Conservation (phyloP, 257 asterid genomes). For the Perilla frutescens region DNA sequence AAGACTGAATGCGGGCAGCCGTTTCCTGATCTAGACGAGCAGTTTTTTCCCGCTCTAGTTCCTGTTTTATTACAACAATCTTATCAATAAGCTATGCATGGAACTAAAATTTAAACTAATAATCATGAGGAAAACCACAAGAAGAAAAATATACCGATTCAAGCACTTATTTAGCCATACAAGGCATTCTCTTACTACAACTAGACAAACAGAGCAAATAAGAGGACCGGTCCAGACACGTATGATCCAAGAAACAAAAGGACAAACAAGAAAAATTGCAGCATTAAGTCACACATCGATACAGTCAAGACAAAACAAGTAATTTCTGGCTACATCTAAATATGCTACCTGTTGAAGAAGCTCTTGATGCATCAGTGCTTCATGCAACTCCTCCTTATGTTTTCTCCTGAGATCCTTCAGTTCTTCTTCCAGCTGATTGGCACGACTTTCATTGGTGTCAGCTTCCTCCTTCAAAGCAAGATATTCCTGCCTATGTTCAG, state of each 20-base stretch:
- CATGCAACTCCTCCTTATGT: constrained; percentile 93
- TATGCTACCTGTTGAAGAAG: constrained; percentile 80
- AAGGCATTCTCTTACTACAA: not conserved
- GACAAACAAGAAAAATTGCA: not conserved
- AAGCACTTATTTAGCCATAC: constrained; percentile 3
- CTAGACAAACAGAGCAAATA: not conserved
- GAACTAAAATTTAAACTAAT: not conserved
- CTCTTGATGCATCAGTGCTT: constrained; percentile 77
- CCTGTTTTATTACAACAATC: constrained; percentile 50
- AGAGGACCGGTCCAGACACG: not conserved
- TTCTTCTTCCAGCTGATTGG: constrained; percentile 75
- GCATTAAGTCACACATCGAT: not conserved
- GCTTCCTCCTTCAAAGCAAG: constrained; percentile 96
- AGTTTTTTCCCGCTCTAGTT: constrained; percentile 82
- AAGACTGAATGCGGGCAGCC: constrained; percentile 62
- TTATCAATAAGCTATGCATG: constrained; percentile 13
- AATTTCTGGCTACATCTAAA: constrained; percentile 23
- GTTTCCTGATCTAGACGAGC: constrained; percentile 90
- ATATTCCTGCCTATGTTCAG: constrained; percentile 89
- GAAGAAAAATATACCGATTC: not conserved
- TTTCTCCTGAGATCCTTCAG: constrained; percentile 78
- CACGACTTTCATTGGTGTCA: constrained; percentile 88
- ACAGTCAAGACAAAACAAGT: not conserved
- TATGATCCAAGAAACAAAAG: not conserved
- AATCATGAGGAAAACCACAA: not conserved